Base-by-base conservation (phyloP, 345 rosid species). In the Carallia pectinifolia region DNA sequence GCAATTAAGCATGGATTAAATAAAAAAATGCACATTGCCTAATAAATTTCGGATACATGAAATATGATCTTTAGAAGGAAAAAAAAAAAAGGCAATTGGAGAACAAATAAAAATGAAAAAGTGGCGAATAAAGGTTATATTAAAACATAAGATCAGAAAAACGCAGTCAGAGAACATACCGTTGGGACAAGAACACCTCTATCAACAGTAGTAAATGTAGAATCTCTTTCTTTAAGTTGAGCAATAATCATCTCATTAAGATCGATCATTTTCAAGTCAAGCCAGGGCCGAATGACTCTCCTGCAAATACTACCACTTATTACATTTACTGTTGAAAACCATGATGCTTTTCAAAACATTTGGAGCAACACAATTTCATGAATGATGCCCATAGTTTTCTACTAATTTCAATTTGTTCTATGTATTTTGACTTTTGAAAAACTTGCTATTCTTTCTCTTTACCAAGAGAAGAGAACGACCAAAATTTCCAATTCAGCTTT, bases 201-300 rank as follows among this genome's bases (percentile, higher is more conserved):
- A 30, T 76, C 65, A 33, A 94, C 89, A 70, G 81, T 72, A 18
- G 97, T 95, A 73, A 94, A 94, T 65, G 64, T 67, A 0, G 89
- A 73, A 80, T 91, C 88, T 72, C 93, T 81, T 73, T 94, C 97
- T 79, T 84, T 86, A 65, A 91, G 97, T 81, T 90, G 97, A 68
- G 88, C 83, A 62, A 85, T 59, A 53, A 91, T 90, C 93, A 90
- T 81, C 47, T 86, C 83, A 63, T 94, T 91, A 63, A 94, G 93
- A 72, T 94, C 98, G 40, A 91, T 82, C 98, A 94, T 88, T 83
- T 86, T 91, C 79, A 90, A 74, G 78, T 97, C 98, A 79, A 94
- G 83, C 96, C 98, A 94, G 40, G 97, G 96, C 34, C 97, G 88
- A 38, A 94, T 65, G 38, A 94, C 98, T 82, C 98, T 86, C 81